phyloP scores from a whole-genome alignment of 2,329 filamentous ascomycete species.

The Exophiala mesophila region DNA sequence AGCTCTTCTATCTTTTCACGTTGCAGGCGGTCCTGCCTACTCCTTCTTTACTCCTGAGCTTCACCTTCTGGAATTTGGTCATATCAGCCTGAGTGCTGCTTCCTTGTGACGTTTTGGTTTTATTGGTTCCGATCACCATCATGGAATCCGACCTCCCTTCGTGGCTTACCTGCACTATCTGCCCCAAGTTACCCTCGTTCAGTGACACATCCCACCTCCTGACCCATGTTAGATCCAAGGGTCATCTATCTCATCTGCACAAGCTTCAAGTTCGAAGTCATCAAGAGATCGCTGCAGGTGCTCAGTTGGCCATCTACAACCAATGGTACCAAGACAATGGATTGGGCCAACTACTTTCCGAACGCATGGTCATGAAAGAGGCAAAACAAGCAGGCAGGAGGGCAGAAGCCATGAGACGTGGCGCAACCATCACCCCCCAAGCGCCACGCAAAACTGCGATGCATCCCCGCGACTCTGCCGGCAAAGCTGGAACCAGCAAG shows the following conservation, averaged over 20 bases:
- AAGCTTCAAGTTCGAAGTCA: conserved; percentile 70
- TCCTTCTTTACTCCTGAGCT: conserved; percentile 13
- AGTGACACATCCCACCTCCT: conserved; percentile 88
- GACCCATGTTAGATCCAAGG: conserved; percentile 88
- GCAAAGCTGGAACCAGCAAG: conserved; percentile 2
- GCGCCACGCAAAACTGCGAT: background rate
- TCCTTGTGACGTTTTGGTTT: conserved; percentile 22
- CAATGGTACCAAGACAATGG: conserved; percentile 70
- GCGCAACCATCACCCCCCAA: conserved; percentile 7
- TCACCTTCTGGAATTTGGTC: conserved; percentile 6
- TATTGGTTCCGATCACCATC: conserved; percentile 27
- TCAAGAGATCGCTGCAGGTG: conserved; percentile 60
- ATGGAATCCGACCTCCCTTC: conserved; percentile 40
- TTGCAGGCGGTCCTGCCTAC: conserved; percentile 8
- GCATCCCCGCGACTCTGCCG: conserved; percentile 8
- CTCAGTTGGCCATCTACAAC: conserved; percentile 64
- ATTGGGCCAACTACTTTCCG: conserved; percentile 68
- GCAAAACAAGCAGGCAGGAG: conserved; percentile 50
- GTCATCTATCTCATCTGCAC: conserved; percentile 81
- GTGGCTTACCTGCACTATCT: conserved; percentile 75
- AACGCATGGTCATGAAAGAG: conserved; percentile 73
- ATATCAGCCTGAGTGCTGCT: conserved; percentile 9
- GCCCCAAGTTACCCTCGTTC: conserved; percentile 72
- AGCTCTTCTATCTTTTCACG: conserved; percentile 16
- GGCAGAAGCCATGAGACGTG: conserved; percentile 8